Conservation (phyloP, 1,284 basidiomycete genomes). For the Cryptococcus sp. region DNA sequence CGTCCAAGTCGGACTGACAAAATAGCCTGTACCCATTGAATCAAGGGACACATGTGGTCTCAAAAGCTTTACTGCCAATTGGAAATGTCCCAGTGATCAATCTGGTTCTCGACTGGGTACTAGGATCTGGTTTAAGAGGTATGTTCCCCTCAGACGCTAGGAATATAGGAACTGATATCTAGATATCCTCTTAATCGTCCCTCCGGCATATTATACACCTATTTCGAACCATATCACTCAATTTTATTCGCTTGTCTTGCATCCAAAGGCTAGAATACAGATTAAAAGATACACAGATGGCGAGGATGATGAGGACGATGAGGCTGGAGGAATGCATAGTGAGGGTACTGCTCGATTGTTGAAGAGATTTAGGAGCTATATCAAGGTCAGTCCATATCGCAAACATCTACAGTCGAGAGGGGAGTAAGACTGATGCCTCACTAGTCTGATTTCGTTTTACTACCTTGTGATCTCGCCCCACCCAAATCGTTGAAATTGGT, state of each 20-base stretch:
- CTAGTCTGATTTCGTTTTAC: slow-evolving; percentile 75
- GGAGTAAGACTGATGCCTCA: background rate
- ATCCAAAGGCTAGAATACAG: slow-evolving; percentile 28
- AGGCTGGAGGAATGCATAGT: slow-evolving; percentile 15
- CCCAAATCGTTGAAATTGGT: slow-evolving; percentile 66
- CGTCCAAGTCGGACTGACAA: background rate
- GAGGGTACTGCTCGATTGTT: slow-evolving; percentile 46
- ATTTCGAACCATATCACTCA: slow-evolving; percentile 70
- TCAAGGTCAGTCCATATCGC: slow-evolving; percentile 31
- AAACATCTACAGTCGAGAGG: too few relatives aligned
- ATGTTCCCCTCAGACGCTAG: slow-evolving; percentile 10
- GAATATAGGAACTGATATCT: slow-evolving; percentile 5
- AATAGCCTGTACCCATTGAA: slow-evolving; percentile 46
- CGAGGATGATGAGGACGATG: slow-evolving; percentile 38
- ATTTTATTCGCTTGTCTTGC: slow-evolving; percentile 28
- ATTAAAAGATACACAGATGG: slow-evolving; percentile 37
- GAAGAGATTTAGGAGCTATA: slow-evolving; percentile 37
- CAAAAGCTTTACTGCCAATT: slow-evolving; percentile 78
- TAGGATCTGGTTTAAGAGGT: slow-evolving; percentile 81
- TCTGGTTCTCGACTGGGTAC: slow-evolving; percentile 77
- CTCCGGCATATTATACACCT: slow-evolving; percentile 63
- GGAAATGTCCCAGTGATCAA: slow-evolving; percentile 84
- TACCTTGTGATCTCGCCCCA: slow-evolving; percentile 86
- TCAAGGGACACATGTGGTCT: slow-evolving; percentile 39
- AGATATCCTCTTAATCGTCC: slow-evolving; percentile 84